phyloP scores from a whole-genome alignment of 176 grass and related monocot species.

The Carex scoparia region DNA sequence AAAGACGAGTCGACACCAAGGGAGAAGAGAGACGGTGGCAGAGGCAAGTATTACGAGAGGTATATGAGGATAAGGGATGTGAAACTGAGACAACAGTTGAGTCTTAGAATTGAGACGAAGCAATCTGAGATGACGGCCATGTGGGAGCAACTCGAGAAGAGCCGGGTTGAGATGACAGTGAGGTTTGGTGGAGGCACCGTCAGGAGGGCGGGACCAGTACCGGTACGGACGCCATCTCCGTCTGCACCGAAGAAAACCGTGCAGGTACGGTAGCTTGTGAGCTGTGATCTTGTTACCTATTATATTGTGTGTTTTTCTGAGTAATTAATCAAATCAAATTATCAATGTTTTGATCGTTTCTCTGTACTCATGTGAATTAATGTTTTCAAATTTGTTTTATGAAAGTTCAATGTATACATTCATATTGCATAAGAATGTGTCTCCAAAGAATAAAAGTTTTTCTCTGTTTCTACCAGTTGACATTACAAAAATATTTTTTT shows the following conservation, averaged over 20 bases:
- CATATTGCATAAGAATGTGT: not conserved
- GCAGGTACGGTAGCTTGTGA: conserved; percentile 16
- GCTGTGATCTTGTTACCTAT: not conserved
- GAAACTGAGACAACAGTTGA: conserved; percentile 49
- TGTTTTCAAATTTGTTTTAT: not conserved
- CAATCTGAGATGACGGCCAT: conserved; percentile 49
- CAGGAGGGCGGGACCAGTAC: not conserved
- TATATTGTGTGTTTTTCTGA: not conserved
- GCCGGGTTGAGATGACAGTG: conserved; percentile 2
- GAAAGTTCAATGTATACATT: not conserved
- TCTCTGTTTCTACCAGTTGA: conserved; percentile 6
- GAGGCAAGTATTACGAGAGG: conserved; percentile 41
- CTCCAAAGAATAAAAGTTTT: not conserved
- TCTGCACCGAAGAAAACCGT: conserved; percentile 1
- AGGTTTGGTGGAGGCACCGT: not conserved
- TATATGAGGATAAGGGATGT: conserved; percentile 54
- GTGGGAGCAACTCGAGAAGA: conserved; percentile 45
- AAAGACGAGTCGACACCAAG: not conserved
- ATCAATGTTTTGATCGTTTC: not conserved
- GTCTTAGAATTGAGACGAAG: conserved; percentile 46
- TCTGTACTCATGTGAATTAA: not conserved
- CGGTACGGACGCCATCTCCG: not conserved
- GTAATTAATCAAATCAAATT: not conserved
- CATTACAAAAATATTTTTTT: not conserved
- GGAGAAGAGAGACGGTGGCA: not conserved